These are phyloP conservation scores for Pisolithus orientalis DNA, from an alignment of 768 basidiomycete genomes.

Conservation along the genomic window DNA sequence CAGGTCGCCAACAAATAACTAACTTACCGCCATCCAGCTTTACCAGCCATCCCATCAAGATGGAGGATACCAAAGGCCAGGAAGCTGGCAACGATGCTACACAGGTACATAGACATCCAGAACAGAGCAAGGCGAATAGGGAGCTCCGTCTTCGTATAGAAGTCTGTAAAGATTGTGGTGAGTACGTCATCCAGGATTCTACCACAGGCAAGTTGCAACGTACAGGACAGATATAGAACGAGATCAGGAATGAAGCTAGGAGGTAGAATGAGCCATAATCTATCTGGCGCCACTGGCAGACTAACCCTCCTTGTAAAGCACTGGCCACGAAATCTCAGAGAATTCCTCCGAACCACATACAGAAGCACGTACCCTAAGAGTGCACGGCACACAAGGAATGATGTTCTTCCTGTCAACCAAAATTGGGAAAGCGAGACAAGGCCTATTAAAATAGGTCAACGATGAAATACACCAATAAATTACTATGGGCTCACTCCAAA, in stretches of 20 bases:
- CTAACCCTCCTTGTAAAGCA: slow-evolving; percentile 43
- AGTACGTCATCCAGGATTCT: background rate
- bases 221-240: slow-evolving; percentile 56
- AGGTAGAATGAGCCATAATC: background rate
- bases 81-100: slow-evolving; percentile 45
- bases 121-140: slow-evolving; percentile 51
- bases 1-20: background rate
- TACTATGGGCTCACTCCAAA: slow-evolving; percentile 33
- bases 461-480: background rate
- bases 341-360: background rate
- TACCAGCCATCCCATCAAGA: slow-evolving; percentile 48
- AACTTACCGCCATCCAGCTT: slow-evolving; percentile 45
- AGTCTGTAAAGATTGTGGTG: slow-evolving; percentile 15
- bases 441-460: slow-evolving; percentile 9
- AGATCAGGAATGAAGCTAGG: slow-evolving; percentile 51
- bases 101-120: slow-evolving; percentile 45
- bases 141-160: slow-evolving; percentile 54
- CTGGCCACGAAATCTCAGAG: slow-evolving; percentile 11
- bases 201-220: slow-evolving; percentile 9
- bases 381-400: slow-evolving; percentile 44
- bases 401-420: slow-evolving; percentile 45
- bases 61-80: slow-evolving; percentile 56
- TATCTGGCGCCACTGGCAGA: no score
- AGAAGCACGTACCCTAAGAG: slow-evolving; percentile 35
- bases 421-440: slow-evolving; percentile 48